phyloP scores from a whole-genome alignment of 345 rosid genomes.

The Lenwebbia sp. region DNA sequence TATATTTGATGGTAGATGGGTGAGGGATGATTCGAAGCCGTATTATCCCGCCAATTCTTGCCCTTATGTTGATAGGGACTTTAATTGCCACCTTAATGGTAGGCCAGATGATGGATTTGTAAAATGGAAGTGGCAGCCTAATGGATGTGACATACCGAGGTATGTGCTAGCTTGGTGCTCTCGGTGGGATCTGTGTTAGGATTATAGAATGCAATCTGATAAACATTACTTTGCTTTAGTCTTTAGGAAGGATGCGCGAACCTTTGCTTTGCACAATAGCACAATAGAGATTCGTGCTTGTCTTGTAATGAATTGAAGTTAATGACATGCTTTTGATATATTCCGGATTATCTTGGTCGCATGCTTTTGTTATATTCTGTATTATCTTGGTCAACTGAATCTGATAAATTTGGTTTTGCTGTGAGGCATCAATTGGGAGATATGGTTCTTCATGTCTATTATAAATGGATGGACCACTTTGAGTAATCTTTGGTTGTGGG shows the following conservation, averaged over 20 bases:
- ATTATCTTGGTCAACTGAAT: not conserved
- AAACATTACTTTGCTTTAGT: not conserved
- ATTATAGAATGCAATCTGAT: not conserved
- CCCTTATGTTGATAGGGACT: conserved; percentile 67
- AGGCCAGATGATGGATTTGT: conserved; percentile 67
- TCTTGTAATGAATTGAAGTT: not conserved
- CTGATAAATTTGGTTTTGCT: not conserved
- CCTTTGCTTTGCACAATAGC: not conserved
- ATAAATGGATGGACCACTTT: not conserved
- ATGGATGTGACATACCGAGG: conserved; percentile 67
- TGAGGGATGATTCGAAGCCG: conserved; percentile 55
- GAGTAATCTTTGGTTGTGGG: not conserved
- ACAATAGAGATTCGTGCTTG: not conserved
- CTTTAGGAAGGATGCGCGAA: not conserved
- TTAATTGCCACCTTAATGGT: conserved; percentile 56
- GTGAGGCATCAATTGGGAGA: not conserved
- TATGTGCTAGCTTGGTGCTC: not conserved
- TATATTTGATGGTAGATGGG: conserved; percentile 77
- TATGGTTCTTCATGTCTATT: not conserved
- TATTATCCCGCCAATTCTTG: conserved; percentile 71
- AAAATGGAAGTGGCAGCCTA: conserved; percentile 85
- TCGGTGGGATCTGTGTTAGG: not conserved
- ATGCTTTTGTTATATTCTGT: not conserved
- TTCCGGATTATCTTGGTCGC: not conserved
- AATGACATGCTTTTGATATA: not conserved